Percentiles rank a stretch among this genome's conserved stretches.
phyloP scores from a whole-genome alignment of 2,329 filamentous ascomycete species.

The Coniochaeta pulveracea region DNA sequence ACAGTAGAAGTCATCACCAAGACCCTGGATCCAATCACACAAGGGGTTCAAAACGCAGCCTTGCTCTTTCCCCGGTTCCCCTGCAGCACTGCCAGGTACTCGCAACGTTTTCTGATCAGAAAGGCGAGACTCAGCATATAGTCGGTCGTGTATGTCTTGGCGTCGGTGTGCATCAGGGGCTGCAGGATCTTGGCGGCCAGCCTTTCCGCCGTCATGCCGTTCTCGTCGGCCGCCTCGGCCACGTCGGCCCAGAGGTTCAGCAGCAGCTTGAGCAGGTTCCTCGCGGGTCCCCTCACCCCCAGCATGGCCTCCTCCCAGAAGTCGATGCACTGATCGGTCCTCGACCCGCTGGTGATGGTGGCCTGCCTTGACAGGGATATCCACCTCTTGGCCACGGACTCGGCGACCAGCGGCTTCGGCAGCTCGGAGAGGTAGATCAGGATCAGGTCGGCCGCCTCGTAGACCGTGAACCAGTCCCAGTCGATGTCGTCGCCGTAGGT shows the following conservation, averaged over 20 bases:
- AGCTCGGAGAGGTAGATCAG: constrained; percentile 26
- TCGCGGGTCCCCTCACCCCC: constrained; percentile 23
- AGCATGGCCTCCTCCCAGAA: constrained; percentile 34
- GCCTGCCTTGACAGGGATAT: constrained; percentile 27
- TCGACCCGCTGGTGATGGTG: constrained; percentile 20
- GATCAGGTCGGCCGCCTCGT: constrained; percentile 29
- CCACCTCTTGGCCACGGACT: constrained; percentile 26
- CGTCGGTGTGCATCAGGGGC: constrained; percentile 25
- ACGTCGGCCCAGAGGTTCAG: constrained; percentile 31
- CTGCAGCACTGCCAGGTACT: constrained; percentile 25
- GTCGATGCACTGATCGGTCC: constrained; percentile 28
- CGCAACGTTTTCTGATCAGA: constrained; percentile 28
- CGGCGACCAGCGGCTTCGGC: constrained; percentile 25
- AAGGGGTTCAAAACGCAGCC: constrained; percentile 13
- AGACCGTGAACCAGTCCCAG: constrained; percentile 22
- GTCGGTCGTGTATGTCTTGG: constrained; percentile 23
- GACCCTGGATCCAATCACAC: too few species aligned
- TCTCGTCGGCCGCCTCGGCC: constrained; percentile 23
- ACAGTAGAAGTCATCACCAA: too few species aligned
- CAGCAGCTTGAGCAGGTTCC: constrained; percentile 28
- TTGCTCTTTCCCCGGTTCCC: constrained; percentile 15
- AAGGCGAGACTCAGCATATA: constrained; percentile 30
- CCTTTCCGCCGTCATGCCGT: constrained; percentile 32
- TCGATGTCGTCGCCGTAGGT: constrained; percentile 25
- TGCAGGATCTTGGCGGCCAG: constrained; percentile 25